Evolutionary conservation across 331 rosid genomes (phyloP), one percentile per base, ranked within the genome.

Genomic region (Stylosanthes scabra): DNA sequence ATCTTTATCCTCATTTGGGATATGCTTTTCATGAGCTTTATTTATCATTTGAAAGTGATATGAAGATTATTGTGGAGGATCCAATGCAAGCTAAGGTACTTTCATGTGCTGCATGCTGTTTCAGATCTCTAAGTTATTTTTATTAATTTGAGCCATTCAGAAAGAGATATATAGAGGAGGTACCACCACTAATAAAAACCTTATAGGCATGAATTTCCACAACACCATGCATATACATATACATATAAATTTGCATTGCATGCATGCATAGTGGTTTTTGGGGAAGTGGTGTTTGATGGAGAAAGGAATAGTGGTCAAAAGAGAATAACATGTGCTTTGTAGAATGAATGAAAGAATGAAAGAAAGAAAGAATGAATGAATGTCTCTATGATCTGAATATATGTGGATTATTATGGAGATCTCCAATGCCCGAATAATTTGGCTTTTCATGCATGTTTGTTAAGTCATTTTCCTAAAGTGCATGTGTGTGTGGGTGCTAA

Each of bases 1-100:
- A 37, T 69, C 58, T 57, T 75, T 80, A 80, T 83, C 81, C 46
- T 78, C 78, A 75, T 75, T 50, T 72, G 52, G 59, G 63, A 20
- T 73, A 79, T 82, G 66, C 76, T 75, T 82, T 90, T 86, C 41
- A 78, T 45, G 83, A 72, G 65, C 57, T 62, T 83, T 88, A 88
- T 90, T 88, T 81, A 86, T 86, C 87, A 79, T 86, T 89, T 85
- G 92, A 86, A 85, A 90, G 88, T 82, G 85, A 88, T 85, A 34
- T 34, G 39, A 88, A 88, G 83, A 74, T 83, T 82, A 86, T 86
- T 84, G 85, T 84, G 85, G 78, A 84, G 97, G 96, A 90, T 93
- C 97, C 97, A 76, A 34, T 34, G 39, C 39, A 34, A n/a, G n/a
- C 78, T 78, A 81, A 93, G 86, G 89, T 52, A 88, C 89, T 88